phyloP scores from a whole-genome alignment of 2,329 filamentous ascomycete genomes.

The Pyricularia pennisetigena region DNA sequence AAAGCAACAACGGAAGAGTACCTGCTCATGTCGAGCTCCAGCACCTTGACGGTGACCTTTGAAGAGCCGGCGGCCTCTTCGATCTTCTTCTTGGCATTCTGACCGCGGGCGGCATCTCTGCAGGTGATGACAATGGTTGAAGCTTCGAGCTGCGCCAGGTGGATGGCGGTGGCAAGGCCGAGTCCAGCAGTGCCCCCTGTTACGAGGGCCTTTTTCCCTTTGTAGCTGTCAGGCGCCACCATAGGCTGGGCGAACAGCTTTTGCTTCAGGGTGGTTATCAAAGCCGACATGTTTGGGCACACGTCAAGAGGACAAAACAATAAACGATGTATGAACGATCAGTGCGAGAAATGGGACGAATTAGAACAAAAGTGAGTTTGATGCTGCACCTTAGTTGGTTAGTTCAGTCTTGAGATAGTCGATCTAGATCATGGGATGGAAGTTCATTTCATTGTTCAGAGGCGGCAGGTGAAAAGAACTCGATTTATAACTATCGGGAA shows the following conservation, averaged over 20 bases:
- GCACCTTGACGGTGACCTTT: conserved; percentile 10
- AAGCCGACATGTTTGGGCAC: background rate
- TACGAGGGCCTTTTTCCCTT: conserved; percentile 23
- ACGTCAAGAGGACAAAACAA: background rate
- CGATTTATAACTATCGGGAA: background rate
- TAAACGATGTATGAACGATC: no score
- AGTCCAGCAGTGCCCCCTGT: conserved; percentile 31
- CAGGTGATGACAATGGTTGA: conserved; percentile 27
- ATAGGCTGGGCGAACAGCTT: conserved; percentile 16
- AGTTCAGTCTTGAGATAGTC: no score
- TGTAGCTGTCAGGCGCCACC: conserved; percentile 13
- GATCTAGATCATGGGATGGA: background rate
- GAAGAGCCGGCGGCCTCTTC: conserved; percentile 6
- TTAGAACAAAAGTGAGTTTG: background rate
- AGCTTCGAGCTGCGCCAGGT: conserved; percentile 29
- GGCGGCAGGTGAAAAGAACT: background rate
- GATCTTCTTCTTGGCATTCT: conserved; percentile 25
- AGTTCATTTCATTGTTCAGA: background rate
- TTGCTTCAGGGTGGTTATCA: conserved; percentile 1
- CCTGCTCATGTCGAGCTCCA: conserved; percentile 16
- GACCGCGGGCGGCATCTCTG: conserved; percentile 23
- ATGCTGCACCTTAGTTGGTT: background rate
- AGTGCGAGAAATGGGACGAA: background rate
- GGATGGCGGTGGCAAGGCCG: conserved; percentile 27
- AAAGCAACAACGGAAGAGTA: conserved; percentile 16